Percentiles rank a stretch among this genome's conserved stretches.
phyloP scores from a whole-genome alignment of 345 rosid species.

The Aegle marmelos region DNA sequence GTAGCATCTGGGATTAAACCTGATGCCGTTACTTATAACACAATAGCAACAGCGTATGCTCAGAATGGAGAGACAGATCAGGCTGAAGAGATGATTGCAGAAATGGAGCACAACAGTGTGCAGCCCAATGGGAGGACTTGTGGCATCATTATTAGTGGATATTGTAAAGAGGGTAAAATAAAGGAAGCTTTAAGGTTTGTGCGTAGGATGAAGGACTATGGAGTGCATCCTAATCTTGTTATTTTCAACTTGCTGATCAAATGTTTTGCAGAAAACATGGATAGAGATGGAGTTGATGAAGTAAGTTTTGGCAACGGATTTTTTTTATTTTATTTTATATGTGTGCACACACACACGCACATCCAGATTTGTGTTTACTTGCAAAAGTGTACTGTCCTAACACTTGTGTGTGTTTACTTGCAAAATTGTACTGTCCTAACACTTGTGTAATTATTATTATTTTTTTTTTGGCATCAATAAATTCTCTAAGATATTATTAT shows the following conservation, averaged over 20 bases:
- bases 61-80: conserved; percentile 45
- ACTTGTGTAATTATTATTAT: too few relatives aligned
- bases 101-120: conserved; percentile 41
- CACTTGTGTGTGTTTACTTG: background rate
- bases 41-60: conserved; percentile 55
- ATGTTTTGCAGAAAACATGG: conserved; percentile 59
- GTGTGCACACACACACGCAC: too few relatives aligned
- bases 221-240: conserved; percentile 52
- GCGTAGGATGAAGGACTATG: conserved; percentile 42
- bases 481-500: background rate
- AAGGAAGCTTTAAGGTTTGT: conserved; percentile 55
- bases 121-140: conserved; percentile 56
- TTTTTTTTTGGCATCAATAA: too few relatives aligned
- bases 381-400: background rate
- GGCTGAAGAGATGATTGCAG: conserved; percentile 43
- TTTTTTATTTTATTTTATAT: too few relatives aligned
- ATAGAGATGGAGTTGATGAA: conserved; percentile 62
- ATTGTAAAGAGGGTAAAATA: conserved; percentile 49
- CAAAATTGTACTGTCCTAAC: background rate
- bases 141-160: conserved; percentile 57
- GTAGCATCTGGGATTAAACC: conserved; percentile 45
- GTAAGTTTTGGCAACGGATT: conserved; percentile 24
- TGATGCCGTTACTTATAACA: conserved; percentile 58
- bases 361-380: background rate
- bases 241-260: conserved; percentile 56